phyloP scores from a whole-genome alignment of 805 yeast species.

The Candida multigemmis region DNA sequence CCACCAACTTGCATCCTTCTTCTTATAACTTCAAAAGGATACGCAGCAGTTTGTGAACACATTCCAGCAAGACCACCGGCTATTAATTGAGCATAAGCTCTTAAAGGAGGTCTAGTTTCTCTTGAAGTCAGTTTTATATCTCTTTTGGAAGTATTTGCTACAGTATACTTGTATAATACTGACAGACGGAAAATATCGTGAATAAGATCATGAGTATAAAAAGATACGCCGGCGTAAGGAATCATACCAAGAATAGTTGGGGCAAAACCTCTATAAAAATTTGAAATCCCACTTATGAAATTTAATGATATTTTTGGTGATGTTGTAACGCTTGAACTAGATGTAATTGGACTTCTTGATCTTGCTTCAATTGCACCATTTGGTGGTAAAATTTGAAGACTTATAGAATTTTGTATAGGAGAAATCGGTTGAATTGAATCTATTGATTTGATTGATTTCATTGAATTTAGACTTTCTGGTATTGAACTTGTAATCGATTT shows the following conservation, averaged over 20 bases:
- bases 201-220: constrained; percentile 83
- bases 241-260: constrained; percentile 94
- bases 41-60: constrained; percentile 92
- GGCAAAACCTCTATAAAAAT: constrained; percentile 88
- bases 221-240: constrained; percentile 97
- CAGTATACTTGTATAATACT: constrained; percentile 34
- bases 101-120: constrained; percentile 55
- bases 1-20: constrained; percentile 96
- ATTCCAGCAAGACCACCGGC: constrained; percentile 98
- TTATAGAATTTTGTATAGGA: too few species aligned
- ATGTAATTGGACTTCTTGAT: constrained; percentile 18
- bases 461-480: constrained; percentile 26
- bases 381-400: too few species aligned
- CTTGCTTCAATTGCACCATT: too few species aligned
- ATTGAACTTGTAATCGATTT: constrained; percentile 23
- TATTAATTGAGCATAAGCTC: constrained; percentile 82
- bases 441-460: too few species aligned
- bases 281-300: constrained; percentile 37
- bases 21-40: constrained; percentile 92
- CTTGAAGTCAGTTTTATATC: constrained; percentile 18
- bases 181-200: constrained; percentile 80
- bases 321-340: too few species aligned
- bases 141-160: constrained; percentile 3
- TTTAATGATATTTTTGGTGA: too few species aligned
- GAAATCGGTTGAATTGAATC: too few species aligned